Conservation (phyloP, 2,329 filamentous ascomycete species). For the Tolypocladium ophioglossoides region DNA sequence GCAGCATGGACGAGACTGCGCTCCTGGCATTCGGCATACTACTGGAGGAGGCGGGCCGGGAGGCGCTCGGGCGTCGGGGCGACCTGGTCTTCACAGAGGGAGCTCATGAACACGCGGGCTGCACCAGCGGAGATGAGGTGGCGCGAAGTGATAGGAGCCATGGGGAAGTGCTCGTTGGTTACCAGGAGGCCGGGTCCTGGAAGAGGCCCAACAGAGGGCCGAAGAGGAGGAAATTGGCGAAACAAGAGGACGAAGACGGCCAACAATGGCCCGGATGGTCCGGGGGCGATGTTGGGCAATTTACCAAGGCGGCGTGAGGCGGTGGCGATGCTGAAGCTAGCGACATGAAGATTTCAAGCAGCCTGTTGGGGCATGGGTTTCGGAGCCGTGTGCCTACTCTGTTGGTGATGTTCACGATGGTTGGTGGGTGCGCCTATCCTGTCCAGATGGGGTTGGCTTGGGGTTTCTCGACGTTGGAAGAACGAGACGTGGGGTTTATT, state of each 20-base stretch:
- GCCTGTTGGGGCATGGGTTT: not conserved
- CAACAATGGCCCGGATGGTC: not conserved
- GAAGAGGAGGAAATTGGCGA: slow-evolving; percentile 21
- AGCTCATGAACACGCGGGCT: slow-evolving; percentile 7
- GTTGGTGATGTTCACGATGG: not conserved
- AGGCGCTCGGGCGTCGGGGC: slow-evolving; percentile 51
- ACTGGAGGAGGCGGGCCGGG: slow-evolving; percentile 57
- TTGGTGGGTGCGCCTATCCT: not conserved
- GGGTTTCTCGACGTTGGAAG: not conserved
- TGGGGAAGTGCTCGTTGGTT: slow-evolving; percentile 8
- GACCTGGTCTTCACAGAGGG: slow-evolving; percentile 64
- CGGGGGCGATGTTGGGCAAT: not conserved
- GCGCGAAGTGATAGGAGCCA: not conserved
- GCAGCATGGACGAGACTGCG: slow-evolving; percentile 69
- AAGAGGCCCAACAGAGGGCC: slow-evolving; percentile 10
- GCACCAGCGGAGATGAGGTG: slow-evolving; percentile 7
- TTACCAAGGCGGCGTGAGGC: not conserved
- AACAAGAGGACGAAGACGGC: slow-evolving; percentile 1
- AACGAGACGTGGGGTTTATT: not conserved
- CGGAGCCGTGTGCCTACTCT: not conserved
- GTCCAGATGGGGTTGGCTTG: not conserved
- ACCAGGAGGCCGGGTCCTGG: slow-evolving; percentile 12
- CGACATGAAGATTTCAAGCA: not conserved
- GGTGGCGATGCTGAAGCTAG: not conserved
- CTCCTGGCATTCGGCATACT: slow-evolving; percentile 65